Evolutionary conservation across 352 stramenopile species (phyloP).

Genomic region (Phytopythium ostracodes): DNA sequence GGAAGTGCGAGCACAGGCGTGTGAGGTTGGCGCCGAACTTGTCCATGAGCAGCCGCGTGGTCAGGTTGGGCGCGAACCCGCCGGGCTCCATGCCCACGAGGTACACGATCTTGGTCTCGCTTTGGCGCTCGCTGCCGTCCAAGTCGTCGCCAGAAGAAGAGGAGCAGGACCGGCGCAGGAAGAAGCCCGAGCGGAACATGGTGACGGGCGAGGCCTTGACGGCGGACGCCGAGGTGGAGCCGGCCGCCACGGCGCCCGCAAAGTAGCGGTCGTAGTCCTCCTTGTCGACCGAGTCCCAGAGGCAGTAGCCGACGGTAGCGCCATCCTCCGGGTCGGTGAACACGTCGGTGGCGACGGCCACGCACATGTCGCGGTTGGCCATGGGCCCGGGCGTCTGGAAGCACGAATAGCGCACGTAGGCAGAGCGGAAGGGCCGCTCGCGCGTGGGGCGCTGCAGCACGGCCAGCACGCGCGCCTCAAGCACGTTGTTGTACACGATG

Average conservation of each 20-base stretch:
- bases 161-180: conserved; percentile 25
- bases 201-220: conserved; percentile 8
- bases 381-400: conserved; percentile 32
- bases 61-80: conserved; percentile 28
- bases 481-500: conserved; percentile 40
- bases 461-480: conserved; percentile 37
- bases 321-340: conserved; percentile 28
- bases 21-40: conserved; percentile 33
- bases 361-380: conserved; percentile 31
- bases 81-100: conserved; percentile 40
- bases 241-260: conserved; percentile 2
- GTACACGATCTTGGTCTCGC: conserved; percentile 56
- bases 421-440: conserved; percentile 30
- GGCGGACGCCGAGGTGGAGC: not conserved
- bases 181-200: conserved; percentile 56
- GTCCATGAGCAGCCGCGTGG: conserved; percentile 35
- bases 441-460: conserved; percentile 31
- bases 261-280: conserved; percentile 22
- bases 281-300: conserved; percentile 53
- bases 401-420: conserved; percentile 31
- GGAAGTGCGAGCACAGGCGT: conserved; percentile 43
- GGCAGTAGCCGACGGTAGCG: conserved; percentile 51
- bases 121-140: conserved; percentile 5
- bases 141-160: conserved; percentile 4
- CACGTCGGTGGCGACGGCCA: conserved; percentile 30